phyloP scores from a whole-genome alignment of 768 basidiomycete species.

The Amanita rubescens region DNA sequence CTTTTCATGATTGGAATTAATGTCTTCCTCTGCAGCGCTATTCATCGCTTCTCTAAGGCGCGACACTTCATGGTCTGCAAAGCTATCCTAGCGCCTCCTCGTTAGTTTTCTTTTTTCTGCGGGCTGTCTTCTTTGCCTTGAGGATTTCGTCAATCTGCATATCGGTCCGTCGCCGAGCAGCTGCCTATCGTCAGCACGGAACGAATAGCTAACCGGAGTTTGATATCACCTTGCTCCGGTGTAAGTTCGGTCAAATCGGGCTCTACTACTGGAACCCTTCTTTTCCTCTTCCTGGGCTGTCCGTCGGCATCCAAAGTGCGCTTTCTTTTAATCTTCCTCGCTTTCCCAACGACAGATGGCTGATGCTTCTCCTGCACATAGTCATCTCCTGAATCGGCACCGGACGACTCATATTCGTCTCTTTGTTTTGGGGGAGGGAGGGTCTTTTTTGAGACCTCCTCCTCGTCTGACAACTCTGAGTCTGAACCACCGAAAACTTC shows the following conservation, averaged over 20 bases:
- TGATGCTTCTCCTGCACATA: conserved; percentile 31
- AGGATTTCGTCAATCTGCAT: conserved; percentile 84
- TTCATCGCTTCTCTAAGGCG: conserved; percentile 88
- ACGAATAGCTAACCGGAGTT: not conserved
- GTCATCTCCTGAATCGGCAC: conserved; percentile 42
- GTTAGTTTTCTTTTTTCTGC: conserved; percentile 69
- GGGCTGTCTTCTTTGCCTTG: conserved; percentile 64
- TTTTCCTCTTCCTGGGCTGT: conserved; percentile 44
- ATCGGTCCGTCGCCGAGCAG: conserved; percentile 47
- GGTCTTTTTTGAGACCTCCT: conserved; percentile 17
- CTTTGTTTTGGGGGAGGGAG: conserved; percentile 23
- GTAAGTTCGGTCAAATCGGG: conserved; percentile 62
- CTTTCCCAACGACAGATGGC: conserved; percentile 20
- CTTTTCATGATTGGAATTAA: conserved; percentile 70
- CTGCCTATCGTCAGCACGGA: conserved; percentile 13
- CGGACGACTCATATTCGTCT: conserved; percentile 48
- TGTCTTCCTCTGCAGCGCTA: conserved; percentile 77
- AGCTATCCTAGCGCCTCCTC: conserved; percentile 79
- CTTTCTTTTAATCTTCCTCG: conserved; percentile 25
- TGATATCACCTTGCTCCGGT: conserved; percentile 62
- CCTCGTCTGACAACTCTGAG: conserved; percentile 78
- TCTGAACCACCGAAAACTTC: conserved; percentile 81
- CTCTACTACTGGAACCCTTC: conserved; percentile 53
- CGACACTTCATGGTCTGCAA: conserved; percentile 87
- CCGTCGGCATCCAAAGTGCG: conserved; percentile 22